phyloP scores from a whole-genome alignment of 129 eudicot genomes.

The Daucus carota region DNA sequence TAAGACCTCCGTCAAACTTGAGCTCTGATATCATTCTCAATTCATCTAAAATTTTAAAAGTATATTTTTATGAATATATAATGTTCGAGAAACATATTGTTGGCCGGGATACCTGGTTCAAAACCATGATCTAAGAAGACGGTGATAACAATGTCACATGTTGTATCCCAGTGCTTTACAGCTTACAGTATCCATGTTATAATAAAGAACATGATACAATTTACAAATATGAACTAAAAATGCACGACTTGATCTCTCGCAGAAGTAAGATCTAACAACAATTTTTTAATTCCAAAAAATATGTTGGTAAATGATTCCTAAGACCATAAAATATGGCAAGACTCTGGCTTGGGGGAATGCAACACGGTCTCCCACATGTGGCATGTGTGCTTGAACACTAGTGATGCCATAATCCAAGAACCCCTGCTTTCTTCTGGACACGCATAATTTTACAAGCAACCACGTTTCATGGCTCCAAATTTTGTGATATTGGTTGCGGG shows the following conservation, averaged over 20 bases:
- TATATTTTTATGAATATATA: too few species aligned
- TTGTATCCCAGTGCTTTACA: background rate
- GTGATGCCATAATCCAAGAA: constrained; percentile 60
- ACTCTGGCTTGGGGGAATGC: constrained; percentile 24
- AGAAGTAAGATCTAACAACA: background rate
- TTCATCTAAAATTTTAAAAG: too few species aligned
- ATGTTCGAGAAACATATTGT: too few species aligned
- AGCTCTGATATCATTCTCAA: too few species aligned
- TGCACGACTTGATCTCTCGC: constrained; percentile 4
- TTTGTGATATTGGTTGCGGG: constrained; percentile 23
- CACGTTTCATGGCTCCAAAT: constrained; percentile 23
- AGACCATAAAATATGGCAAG: constrained; percentile 6
- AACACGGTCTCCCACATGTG: constrained; percentile 72
- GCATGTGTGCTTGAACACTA: constrained; percentile 44
- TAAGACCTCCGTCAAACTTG: too few species aligned
- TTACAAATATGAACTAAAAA: background rate
- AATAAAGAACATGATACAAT: background rate
- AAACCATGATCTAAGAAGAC: background rate
- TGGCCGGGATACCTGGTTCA: too few species aligned
- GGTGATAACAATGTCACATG: background rate
- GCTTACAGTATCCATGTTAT: background rate
- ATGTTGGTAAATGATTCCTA: constrained; percentile 21
- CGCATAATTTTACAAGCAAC: background rate
- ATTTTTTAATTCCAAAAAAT: background rate
- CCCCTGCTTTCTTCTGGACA: constrained; percentile 33